Evolutionary conservation across 345 rosid species (phyloP).

Genomic region (Aquilaria malaccensis): DNA sequence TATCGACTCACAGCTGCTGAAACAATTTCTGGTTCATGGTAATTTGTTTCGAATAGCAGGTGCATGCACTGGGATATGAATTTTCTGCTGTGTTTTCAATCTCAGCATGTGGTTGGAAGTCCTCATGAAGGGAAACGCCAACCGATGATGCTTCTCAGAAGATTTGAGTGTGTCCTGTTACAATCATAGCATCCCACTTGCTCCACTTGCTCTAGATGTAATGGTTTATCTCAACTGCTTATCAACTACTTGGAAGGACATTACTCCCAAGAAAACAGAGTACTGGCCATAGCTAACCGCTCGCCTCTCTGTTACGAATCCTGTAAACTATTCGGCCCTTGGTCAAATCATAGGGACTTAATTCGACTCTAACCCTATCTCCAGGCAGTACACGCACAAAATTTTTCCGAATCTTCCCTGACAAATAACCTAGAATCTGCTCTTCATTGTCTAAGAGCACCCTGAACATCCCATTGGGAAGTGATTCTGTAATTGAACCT

Average conservation of each 20-base stretch:
- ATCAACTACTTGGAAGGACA: background rate
- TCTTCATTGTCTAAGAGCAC: constrained; percentile 49
- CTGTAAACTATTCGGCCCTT: constrained; percentile 75
- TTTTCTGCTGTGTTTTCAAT: too few relatives aligned
- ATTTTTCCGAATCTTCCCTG: constrained; percentile 89
- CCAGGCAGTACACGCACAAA: constrained; percentile 81
- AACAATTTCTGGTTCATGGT: too few relatives aligned
- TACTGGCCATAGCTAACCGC: constrained; percentile 7
- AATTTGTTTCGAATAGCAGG: too few relatives aligned
- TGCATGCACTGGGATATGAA: too few relatives aligned
- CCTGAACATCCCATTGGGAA: constrained; percentile 58
- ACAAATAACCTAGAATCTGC: constrained; percentile 72
- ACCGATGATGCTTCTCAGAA: too few relatives aligned
- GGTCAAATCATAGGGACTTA: constrained; percentile 76
- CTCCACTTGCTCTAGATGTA: background rate
- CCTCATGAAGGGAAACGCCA: too few relatives aligned
- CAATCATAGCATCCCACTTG: too few relatives aligned
- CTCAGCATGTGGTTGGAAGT: too few relatives aligned
- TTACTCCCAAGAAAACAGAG: background rate
- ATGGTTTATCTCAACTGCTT: background rate
- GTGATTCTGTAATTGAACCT: constrained; percentile 37
- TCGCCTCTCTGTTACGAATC: constrained; percentile 33
- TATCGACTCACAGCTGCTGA: too few relatives aligned
- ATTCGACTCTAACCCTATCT: constrained; percentile 77
- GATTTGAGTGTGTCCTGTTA: too few relatives aligned